Evolutionary conservation across 768 basidiomycete species (phyloP).

Genomic region (Boletus rubroflammeus): DNA sequence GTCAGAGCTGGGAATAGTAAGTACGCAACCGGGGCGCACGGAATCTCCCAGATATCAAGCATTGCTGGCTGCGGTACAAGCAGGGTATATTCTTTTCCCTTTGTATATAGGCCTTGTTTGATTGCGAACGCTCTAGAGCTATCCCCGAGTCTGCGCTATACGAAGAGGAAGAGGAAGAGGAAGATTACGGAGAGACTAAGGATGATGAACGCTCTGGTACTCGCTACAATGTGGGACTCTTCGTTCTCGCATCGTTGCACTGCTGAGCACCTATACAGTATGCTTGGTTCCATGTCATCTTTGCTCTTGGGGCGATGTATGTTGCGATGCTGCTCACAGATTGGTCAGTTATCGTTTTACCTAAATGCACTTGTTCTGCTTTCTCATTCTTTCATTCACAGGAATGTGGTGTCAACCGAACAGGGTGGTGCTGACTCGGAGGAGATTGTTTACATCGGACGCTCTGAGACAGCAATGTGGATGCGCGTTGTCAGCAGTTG

Average conservation of each 20-base stretch:
- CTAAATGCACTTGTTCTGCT: not conserved
- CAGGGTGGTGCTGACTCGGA: constrained; percentile 50
- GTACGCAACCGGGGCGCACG: constrained; percentile 75
- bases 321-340: constrained; percentile 96
- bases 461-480: constrained; percentile 98
- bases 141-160: constrained; percentile 89
- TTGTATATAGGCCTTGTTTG: not conserved
- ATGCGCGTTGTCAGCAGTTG: constrained; percentile 96
- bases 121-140: constrained; percentile 45
- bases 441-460: constrained; percentile 84
- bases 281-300: constrained; percentile 98
- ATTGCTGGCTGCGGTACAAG: constrained; percentile 90
- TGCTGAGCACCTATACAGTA: constrained; percentile 51
- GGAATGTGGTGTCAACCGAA: constrained; percentile 70
- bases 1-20: constrained; percentile 74
- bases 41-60: constrained; percentile 93
- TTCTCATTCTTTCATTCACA: constrained; percentile 25
- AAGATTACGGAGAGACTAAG: constrained; percentile 64
- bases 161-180: constrained; percentile 76
- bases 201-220: constrained; percentile 95
- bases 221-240: constrained; percentile 78
- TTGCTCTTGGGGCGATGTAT: constrained; percentile 95
- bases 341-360: constrained; percentile 61
- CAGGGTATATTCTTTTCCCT: constrained; percentile 58
- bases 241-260: not conserved